Base-by-base conservation (phyloP, 345 rosid genomes). In the Garcia nutans region DNA sequence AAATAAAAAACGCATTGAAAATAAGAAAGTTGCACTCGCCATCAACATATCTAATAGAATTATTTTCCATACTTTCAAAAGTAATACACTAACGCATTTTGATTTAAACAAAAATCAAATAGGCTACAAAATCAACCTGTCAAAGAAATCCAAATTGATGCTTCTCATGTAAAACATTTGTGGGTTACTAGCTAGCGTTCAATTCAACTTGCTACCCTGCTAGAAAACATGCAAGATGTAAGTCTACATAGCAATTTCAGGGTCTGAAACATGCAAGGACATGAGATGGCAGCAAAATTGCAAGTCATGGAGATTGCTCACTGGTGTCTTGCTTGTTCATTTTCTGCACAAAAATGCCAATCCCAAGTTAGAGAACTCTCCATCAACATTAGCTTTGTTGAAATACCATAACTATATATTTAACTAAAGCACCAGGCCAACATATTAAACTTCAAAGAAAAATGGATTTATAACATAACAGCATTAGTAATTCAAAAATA, bases 281-380 rank as follows among this genome's bases (percentile, higher is more conserved):
- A 31, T 24, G 52, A 31, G 55, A 66, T 11, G 24, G 66, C 44
- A 62, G 20, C 17, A 20, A 10, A 71, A 71, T 23, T n/a, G 9
- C 11, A 49, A 20, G 75, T 84, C 82, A 78, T 41, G 80, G 47
- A 28, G 80, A 31, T 73, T 72, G 63, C 77, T 81, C 82, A 60
- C 64, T 65, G 3, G 76, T 47, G 49, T 19, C 76, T 52, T 77
- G 74, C 78, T 81, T 22, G 70, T 84, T 76, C 10, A 73, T 56
- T 78, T 84, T 81, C 84, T 84, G 86, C 67, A 76, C 66, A 47
- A 44, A 76, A 81, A 70, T 7, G 13, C 16, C 15, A 19, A 49
- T 59, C 50, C 63, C 24, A 57, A 50, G 68, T 65, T 23, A 60
- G 71, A 33, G 33, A 45, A 37, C 65, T 42, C 54, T 47, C 62